A percentile compares a stretch with the other conserved stretches of the same genome.
Evolutionary conservation across 202 grass and related monocot genomes (phyloP).

Genomic region (Setaria viridis): DNA sequence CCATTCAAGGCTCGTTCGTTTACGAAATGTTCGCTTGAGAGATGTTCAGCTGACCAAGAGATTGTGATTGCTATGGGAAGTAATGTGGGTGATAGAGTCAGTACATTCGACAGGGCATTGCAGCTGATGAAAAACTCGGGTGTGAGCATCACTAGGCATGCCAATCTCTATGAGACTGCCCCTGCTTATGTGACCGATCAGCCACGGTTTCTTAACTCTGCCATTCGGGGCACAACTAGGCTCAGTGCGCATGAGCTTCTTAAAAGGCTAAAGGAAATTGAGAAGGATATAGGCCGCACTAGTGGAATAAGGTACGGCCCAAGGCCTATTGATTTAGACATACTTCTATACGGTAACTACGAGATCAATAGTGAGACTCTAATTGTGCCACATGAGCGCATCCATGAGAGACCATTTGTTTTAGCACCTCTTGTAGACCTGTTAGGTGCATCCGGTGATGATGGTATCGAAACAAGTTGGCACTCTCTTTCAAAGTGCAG

Average conservation of each 20-base stretch:
- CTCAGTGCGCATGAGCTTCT: slow-evolving; percentile 76
- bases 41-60: slow-evolving; percentile 64
- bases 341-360: slow-evolving; percentile 78
- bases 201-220: slow-evolving; percentile 85
- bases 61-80: slow-evolving; percentile 89
- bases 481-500: slow-evolving; percentile 69
- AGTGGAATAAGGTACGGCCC: slow-evolving; percentile 79
- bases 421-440: slow-evolving; percentile 90
- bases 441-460: slow-evolving; percentile 57
- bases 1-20: slow-evolving; percentile 20
- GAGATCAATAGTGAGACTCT: slow-evolving; percentile 63
- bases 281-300: slow-evolving; percentile 72
- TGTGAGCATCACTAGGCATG: slow-evolving; percentile 71
- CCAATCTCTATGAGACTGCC: slow-evolving; percentile 83
- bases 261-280: slow-evolving; percentile 76
- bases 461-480: slow-evolving; percentile 64
- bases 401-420: slow-evolving; percentile 90
- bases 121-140: slow-evolving; percentile 64
- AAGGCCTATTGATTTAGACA: slow-evolving; percentile 88
- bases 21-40: slow-evolving; percentile 20
- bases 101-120: slow-evolving; percentile 69
- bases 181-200: slow-evolving; percentile 90
- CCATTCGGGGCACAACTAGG: slow-evolving; percentile 77
- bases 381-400: slow-evolving; percentile 81
- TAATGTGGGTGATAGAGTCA: slow-evolving; percentile 77